A percentile compares a stretch with the other conserved stretches of the same genome.
Conservation (phyloP, 495 filamentous ascomycete species). For the Letharia lupina region DNA sequence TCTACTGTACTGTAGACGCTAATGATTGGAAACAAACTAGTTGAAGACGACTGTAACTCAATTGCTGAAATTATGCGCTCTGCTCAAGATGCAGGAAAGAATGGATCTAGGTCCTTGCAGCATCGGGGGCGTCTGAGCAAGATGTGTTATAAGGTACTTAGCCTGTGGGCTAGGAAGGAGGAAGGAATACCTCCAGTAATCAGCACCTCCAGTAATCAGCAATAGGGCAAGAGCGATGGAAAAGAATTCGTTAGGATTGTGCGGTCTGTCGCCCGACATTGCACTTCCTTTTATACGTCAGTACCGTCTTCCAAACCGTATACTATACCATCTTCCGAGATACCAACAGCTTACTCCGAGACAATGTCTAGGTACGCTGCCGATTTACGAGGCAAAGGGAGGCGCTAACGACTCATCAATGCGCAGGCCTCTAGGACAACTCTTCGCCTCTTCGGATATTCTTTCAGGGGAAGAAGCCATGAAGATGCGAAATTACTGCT, state of each 20-base stretch:
- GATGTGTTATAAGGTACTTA: neutral
- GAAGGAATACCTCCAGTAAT: neutral
- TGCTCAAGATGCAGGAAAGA: neutral
- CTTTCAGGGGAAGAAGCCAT: neutral
- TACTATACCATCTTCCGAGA: neutral
- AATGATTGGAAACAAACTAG: neutral
- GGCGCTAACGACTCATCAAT: neutral
- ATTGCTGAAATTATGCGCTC: neutral
- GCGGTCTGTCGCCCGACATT: neutral
- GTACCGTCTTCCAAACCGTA: neutral
- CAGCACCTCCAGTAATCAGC: neutral
- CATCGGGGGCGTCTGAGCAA: neutral
- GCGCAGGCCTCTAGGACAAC: neutral
- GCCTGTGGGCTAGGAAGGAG: neutral
- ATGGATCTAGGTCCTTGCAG: neutral
- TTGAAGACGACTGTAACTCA: neutral
- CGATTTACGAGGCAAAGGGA: neutral
- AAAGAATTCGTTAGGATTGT: neutral
- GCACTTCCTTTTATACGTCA: neutral
- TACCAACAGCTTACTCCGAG: neutral
- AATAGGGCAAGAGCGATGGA: neutral
- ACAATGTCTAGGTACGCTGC: neutral
- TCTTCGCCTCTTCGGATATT: neutral
- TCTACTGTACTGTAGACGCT: neutral
- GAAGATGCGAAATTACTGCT: neutral